Evolutionary conservation across 169 alveolate species (phyloP).

Genomic region (Prorocentrum cordatum): DNA sequence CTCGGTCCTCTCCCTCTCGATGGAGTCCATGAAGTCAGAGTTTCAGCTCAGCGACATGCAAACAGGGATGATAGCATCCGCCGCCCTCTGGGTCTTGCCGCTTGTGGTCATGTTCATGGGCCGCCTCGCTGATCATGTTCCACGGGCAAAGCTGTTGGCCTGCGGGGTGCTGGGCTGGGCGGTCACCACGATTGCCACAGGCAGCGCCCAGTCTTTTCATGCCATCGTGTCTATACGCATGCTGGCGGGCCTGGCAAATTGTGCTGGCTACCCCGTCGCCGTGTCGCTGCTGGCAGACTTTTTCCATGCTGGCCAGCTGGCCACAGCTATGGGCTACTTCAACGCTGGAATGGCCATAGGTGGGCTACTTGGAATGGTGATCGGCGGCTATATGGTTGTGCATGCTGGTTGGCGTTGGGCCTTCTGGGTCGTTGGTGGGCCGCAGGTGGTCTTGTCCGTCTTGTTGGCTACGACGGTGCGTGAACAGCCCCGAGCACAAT

Average conservation of each 20-base stretch:
- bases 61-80: slow-evolving; percentile 22
- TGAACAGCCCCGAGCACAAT: neutral
- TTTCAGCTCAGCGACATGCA: slow-evolving; percentile 3
- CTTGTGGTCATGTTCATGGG: slow-evolving; percentile 3
- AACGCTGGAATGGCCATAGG: slow-evolving; percentile 1
- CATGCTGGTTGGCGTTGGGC: slow-evolving; percentile 26
- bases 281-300: slow-evolving; percentile 24
- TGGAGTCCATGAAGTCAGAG: slow-evolving; percentile 40
- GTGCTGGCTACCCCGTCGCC: slow-evolving; percentile 51
- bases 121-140: slow-evolving; percentile 14
- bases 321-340: slow-evolving; percentile 52
- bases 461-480: neutral
- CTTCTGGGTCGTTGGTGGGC: neutral
- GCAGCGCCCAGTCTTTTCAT: neutral
- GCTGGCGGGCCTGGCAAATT: slow-evolving; percentile 41
- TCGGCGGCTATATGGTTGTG: slow-evolving; percentile 5
- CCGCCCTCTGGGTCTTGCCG: slow-evolving; percentile 34
- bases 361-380: neutral
- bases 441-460: neutral
- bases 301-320: slow-evolving; percentile 10
- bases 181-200: slow-evolving; percentile 1
- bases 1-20: slow-evolving; percentile 4
- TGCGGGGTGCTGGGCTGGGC: slow-evolving; percentile 33
- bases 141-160: slow-evolving; percentile 24
- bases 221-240: neutral